These are phyloP conservation scores for Pilaira anomala DNA, from an alignment of 192 early-diverging fungal genomes.

Conservation along the genomic window DNA sequence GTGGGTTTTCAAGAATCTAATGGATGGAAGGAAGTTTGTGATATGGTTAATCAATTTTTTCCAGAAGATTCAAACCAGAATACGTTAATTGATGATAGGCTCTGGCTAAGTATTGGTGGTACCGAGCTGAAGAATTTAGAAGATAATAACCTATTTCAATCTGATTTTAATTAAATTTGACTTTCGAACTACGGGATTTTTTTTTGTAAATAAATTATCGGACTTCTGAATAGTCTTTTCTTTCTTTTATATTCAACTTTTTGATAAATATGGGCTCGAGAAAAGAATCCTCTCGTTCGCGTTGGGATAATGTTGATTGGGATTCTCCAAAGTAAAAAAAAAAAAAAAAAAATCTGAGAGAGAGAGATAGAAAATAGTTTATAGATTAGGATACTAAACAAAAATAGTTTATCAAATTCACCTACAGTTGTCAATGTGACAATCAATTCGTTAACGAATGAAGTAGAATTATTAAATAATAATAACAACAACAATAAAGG, in stretches of 20 bases:
- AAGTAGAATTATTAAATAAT: constrained; percentile 15
- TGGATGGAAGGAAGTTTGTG: constrained; percentile 1
- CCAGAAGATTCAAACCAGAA: background rate
- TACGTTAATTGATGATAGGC: background rate
- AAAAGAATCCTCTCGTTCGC: no score
- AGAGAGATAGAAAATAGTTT: no score
- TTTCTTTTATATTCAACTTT: no score
- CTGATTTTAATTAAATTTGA: no score
- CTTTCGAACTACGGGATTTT: no score
- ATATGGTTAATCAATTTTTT: background rate
- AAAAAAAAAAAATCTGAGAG: background rate
- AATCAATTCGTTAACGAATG: constrained; percentile 9
- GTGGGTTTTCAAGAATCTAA: background rate
- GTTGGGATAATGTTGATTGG: background rate
- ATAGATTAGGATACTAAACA: no score
- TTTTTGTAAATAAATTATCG: no score
- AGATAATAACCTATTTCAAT: no score
- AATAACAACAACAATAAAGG: no score
- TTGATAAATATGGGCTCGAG: no score
- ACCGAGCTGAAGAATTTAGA: background rate
- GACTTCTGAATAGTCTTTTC: no score
- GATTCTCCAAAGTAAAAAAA: background rate
- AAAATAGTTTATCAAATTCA: background rate
- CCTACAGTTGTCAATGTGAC: constrained; percentile 16
- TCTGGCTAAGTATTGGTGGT: background rate